Evolutionary conservation across 352 stramenopile genomes (phyloP), one percentile per base, ranked within the genome.

Genomic region (Pythium rishiriense): DNA sequence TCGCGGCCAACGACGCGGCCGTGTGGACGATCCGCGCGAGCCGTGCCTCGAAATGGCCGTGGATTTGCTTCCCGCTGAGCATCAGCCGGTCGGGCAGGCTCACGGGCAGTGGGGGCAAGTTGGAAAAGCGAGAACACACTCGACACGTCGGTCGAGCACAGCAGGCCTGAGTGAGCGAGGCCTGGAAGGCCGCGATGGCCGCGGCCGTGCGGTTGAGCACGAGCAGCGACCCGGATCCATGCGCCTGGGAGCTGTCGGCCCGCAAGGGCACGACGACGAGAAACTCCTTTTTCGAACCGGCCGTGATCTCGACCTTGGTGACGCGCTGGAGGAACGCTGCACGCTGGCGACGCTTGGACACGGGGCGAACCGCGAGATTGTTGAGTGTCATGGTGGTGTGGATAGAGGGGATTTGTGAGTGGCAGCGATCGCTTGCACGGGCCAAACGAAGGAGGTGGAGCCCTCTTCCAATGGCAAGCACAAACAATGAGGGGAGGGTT

Each of bases 241-340:
- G 15, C 3, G 50, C 28, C 14, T n/a, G n/a, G 4, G 33, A 10
- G 24, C 5, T 3, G 14, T 25, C 49, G 31, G 31, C 33, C 17
- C 29, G 14, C 3, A 57, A 9, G 11, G 33, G 50, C 19, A 57
- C 29, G 8, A 19, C 35, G 33, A 57, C 25, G 12, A 46, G n/a
- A 31, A 57, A 57, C 11, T 45, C 50, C 12, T 43, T 45, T 21
- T 57, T 57, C 7, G 50, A 29, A 10, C 50, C 50, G 8, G 31
- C 50, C 29, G 50, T 57, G 31, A 57, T 57, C 50, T 57, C 10
- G 19, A 57, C 50, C 11, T n/a, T 29, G 8, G 29, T 19, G 50
- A 57, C 50, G 19, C 21, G 50, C n/a, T 19, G 21, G 3, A 57
- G 50, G 42, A 57, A 57, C 6, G 29, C 50, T 5, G 22, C 31